A percentile compares a stretch with the other conserved stretches of the same genome.
These are phyloP conservation scores for Colletotrichum sp. DNA, from an alignment of 2,329 filamentous ascomycete genomes.

Conservation along the genomic window DNA sequence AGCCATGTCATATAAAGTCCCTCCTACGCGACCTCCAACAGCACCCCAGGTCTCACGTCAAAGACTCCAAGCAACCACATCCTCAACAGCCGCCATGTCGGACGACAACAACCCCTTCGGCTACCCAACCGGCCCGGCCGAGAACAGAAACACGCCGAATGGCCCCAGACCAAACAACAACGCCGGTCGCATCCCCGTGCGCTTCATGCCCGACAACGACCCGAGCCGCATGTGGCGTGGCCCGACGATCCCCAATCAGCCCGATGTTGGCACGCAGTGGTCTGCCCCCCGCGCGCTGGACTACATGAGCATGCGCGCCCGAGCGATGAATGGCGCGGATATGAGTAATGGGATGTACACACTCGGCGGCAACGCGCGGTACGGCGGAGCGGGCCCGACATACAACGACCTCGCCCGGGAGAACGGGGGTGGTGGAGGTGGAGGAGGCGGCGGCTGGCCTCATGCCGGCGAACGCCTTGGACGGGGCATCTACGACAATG, in stretches of 20 bases:
- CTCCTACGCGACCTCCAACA: neutral
- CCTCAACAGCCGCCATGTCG: neutral
- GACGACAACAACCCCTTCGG: neutral
- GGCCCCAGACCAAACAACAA: neutral
- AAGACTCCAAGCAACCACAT: neutral
- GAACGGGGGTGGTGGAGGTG: neutral
- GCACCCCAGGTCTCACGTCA: rapidly evolving
- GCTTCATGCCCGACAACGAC: neutral
- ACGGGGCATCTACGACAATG: neutral
- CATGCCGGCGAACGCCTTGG: neutral
- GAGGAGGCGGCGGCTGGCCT: neutral
- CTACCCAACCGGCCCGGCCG: neutral
- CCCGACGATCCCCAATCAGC: neutral
- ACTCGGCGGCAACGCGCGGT: neutral
- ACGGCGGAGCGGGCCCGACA: neutral
- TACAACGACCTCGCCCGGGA: neutral
- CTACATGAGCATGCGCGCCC: neutral
- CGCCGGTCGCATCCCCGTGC: neutral
- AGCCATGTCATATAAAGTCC: neutral
- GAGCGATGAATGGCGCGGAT: neutral
- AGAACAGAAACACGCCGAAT: neutral
- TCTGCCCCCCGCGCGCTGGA: neutral
- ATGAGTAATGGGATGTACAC: neutral
- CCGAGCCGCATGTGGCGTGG: neutral
- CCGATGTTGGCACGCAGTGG: neutral